Conservation (phyloP, 2,329 filamentous ascomycete species). For the Phoma herbarum region DNA sequence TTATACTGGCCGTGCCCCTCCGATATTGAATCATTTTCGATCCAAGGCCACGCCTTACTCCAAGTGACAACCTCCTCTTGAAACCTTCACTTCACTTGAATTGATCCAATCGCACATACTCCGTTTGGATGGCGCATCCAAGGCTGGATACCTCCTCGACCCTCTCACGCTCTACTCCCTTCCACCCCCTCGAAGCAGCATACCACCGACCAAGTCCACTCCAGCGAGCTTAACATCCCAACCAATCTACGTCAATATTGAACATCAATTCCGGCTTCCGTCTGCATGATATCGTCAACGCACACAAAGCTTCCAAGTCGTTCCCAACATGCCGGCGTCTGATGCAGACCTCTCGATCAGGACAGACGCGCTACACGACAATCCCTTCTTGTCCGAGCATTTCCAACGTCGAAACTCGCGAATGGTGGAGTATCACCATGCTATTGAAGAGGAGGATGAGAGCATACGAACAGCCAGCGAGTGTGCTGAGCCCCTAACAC, state of each 20-base stretch:
- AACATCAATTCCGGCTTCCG: neutral
- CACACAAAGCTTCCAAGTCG: slow-evolving; percentile 12
- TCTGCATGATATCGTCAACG: slow-evolving; percentile 11
- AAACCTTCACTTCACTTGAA: neutral
- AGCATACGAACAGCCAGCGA: slow-evolving; percentile 52
- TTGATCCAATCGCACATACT: neutral
- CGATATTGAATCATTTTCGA: slow-evolving; percentile 1
- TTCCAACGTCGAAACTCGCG: slow-evolving; percentile 41
- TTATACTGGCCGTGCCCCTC: slow-evolving; percentile 18
- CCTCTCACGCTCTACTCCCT: slow-evolving; percentile 12
- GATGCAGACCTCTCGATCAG: slow-evolving; percentile 27
- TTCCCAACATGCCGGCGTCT: slow-evolving; percentile 37
- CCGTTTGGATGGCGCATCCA: slow-evolving; percentile 48
- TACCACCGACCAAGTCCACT: slow-evolving; percentile 49
- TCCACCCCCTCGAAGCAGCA: slow-evolving; percentile 33
- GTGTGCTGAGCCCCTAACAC: slow-evolving; percentile 51
- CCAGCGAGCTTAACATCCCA: slow-evolving; percentile 43
- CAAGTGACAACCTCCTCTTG: neutral
- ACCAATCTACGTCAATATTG: neutral
- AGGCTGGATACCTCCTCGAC: slow-evolving; percentile 23
- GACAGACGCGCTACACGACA: slow-evolving; percentile 33
- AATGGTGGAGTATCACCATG: slow-evolving; percentile 35
- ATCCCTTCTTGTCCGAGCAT: slow-evolving; percentile 31
- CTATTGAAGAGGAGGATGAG: slow-evolving; percentile 52
- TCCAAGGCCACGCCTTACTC: neutral